A percentile compares a stretch with the other conserved stretches of the same genome.
Conservation (phyloP, 345 rosid genomes). For the Pistacia vera region DNA sequence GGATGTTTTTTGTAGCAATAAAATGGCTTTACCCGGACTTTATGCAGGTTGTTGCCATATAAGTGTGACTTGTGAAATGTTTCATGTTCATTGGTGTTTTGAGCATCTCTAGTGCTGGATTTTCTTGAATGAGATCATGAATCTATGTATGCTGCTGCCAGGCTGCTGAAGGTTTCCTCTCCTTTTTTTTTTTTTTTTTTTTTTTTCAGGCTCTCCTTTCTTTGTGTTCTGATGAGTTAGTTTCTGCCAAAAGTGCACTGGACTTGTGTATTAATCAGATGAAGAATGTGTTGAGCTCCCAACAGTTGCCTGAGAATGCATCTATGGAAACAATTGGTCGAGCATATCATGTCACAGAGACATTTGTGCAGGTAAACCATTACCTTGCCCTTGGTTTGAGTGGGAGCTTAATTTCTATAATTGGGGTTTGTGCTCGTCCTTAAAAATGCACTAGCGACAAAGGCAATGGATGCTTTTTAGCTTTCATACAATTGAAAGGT, state of each 20-base stretch:
- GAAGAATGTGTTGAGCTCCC: slow-evolving; percentile 78
- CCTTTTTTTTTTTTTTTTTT: no score
- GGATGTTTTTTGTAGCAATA: not conserved
- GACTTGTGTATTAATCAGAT: slow-evolving; percentile 84
- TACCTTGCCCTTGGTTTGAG: not conserved
- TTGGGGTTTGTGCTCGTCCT: slow-evolving; percentile 3
- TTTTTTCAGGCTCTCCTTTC: slow-evolving; percentile 80
- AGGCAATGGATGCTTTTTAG: slow-evolving; percentile 3
- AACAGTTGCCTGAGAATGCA: slow-evolving; percentile 81
- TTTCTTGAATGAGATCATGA: slow-evolving; percentile 5
- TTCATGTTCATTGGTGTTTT: slow-evolving; percentile 8
- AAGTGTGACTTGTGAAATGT: not conserved
- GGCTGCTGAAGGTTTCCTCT: slow-evolving; percentile 17
- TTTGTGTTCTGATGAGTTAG: slow-evolving; percentile 84
- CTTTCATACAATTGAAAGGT: not conserved
- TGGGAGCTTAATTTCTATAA: not conserved
- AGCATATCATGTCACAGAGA: slow-evolving; percentile 90
- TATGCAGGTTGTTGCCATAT: not conserved
- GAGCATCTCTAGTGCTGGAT: not conserved
- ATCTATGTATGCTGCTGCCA: slow-evolving; percentile 6
- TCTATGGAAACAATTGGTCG: slow-evolving; percentile 91
- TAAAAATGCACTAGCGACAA: slow-evolving; percentile 4
- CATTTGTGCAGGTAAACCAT: slow-evolving; percentile 77
- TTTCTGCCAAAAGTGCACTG: slow-evolving; percentile 82
- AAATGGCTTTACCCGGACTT: not conserved